Evolutionary conservation across 352 stramenopile genomes (phyloP).

Genomic region (Pelagophyceae sp.): DNA sequence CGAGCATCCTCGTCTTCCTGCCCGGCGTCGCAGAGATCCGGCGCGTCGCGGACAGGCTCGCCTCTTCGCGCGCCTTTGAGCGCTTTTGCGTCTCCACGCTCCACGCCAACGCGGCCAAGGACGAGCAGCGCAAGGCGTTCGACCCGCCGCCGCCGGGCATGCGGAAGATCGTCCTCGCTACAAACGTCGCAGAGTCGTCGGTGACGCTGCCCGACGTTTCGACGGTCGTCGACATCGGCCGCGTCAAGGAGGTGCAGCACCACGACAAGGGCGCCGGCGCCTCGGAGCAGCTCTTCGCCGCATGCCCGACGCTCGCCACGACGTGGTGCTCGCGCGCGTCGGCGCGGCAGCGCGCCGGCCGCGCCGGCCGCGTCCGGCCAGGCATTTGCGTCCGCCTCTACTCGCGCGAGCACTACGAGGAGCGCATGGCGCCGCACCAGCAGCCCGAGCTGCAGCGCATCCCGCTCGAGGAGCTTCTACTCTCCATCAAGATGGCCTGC

Average conservation of each 20-base stretch:
- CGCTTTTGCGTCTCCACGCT: constrained; percentile 45
- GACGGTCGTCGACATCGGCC: constrained; percentile 60
- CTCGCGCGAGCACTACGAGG: constrained; percentile 46
- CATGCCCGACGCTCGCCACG: constrained; percentile 43
- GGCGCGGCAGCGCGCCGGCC: constrained; percentile 75
- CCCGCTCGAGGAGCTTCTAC: constrained; percentile 48
- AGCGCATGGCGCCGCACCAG: constrained; percentile 47
- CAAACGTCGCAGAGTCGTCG: constrained; percentile 84
- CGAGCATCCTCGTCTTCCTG: constrained; percentile 49
- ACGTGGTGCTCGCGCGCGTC: constrained; percentile 80
- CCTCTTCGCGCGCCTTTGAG: constrained; percentile 36
- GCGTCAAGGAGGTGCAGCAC: constrained; percentile 72
- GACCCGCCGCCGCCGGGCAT: constrained; percentile 29
- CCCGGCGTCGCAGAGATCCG: constrained; percentile 53
- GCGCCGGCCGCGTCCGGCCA: constrained; percentile 78
- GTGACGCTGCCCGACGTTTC: constrained; percentile 85
- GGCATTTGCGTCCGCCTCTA: constrained; percentile 83
- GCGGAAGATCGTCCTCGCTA: constrained; percentile 80
- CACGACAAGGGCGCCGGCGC: constrained; percentile 67
- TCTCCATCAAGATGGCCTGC: background rate
- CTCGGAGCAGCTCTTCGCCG: constrained; percentile 24
- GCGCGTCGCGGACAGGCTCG: constrained; percentile 39
- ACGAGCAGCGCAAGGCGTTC: constrained; percentile 51
- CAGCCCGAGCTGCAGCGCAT: constrained; percentile 59
- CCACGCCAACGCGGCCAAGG: constrained; percentile 47